Evolutionary conservation across 371 early-diverging fungal species (phyloP).

Genomic region (Mucor irregularis): DNA sequence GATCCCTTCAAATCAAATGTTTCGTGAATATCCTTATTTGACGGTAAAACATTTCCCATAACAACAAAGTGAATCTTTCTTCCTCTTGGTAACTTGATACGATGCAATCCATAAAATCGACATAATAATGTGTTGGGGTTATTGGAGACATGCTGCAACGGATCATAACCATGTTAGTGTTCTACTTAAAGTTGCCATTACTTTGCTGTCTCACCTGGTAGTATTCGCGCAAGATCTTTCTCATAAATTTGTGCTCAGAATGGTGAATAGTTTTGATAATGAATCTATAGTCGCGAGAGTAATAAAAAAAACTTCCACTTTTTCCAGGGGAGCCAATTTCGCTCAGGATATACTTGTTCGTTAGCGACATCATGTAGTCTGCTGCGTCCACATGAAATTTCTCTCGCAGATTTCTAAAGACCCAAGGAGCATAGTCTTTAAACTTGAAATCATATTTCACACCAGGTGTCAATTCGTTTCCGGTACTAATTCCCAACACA

Average conservation of each 20-base stretch:
- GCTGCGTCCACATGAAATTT: conserved; percentile 89
- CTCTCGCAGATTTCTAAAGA: conserved; percentile 88
- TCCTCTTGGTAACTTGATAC: conserved; percentile 91
- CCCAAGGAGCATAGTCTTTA: conserved; percentile 98
- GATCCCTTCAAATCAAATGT: conserved; percentile 97
- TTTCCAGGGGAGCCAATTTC: conserved; percentile 96
- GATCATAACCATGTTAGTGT: not conserved
- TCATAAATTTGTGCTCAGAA: conserved; percentile 91
- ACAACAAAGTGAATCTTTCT: conserved; percentile 96
- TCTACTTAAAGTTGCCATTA: not conserved
- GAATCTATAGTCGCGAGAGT: conserved; percentile 94
- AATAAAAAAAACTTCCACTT: conserved; percentile 95
- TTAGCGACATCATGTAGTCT: conserved; percentile 94
- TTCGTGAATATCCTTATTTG: conserved; percentile 95
- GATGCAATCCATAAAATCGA: conserved; percentile 93
- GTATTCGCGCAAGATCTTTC: conserved; percentile 83
- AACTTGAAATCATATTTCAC: conserved; percentile 97
- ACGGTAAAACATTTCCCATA: conserved; percentile 97
- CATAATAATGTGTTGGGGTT: conserved; percentile 94
- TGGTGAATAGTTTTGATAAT: conserved; percentile 98
- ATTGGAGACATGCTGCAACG: conserved; percentile 68
- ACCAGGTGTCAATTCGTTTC: conserved; percentile 92
- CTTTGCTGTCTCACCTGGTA: conserved; percentile 55
- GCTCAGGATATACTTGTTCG: conserved; percentile 93
- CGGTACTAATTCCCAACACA: conserved; percentile 66